These are phyloP conservation scores for Aeschynomene evenia DNA, from an alignment of 306 rosid genomes.

Conservation along the genomic window DNA sequence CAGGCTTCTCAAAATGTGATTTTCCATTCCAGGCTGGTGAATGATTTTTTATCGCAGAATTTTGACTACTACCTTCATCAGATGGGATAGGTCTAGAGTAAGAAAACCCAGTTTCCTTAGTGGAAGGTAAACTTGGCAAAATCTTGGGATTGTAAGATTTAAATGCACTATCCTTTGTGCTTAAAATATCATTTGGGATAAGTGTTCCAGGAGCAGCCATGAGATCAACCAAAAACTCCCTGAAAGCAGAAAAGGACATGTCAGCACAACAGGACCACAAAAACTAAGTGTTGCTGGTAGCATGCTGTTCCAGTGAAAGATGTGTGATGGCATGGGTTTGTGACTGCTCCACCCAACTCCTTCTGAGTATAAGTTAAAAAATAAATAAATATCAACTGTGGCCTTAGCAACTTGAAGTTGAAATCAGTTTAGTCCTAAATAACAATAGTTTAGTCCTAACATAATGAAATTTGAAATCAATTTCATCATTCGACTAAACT, in stretches of 20 bases:
- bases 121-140: constrained; percentile 49
- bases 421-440: too few relatives aligned
- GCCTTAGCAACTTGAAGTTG: too few relatives aligned
- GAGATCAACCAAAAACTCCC: constrained; percentile 99
- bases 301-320: not conserved
- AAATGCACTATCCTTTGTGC: constrained; percentile 50
- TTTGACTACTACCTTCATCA: constrained; percentile 84
- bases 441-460: too few relatives aligned
- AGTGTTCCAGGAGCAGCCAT: constrained; percentile 99
- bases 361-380: not conserved
- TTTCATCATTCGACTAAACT: too few relatives aligned
- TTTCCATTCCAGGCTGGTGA: constrained; percentile 47
- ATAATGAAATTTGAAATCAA: too few relatives aligned
- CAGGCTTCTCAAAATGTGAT: constrained; percentile 53
- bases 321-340: not conserved
- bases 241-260: constrained; percentile 48
- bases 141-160: constrained; percentile 61
- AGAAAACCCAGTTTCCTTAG: constrained; percentile 47
- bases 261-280: constrained; percentile 32
- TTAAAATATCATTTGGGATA: constrained; percentile 80
- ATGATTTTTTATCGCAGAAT: constrained; percentile 39
- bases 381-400: not conserved
- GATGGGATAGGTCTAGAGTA: constrained; percentile 51
- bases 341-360: not conserved
- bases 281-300: not conserved